Evolutionary conservation across 192 early-diverging fungal genomes (phyloP), one percentile per base, ranked within the genome.

Genomic region (Allomyces arbusculus): DNA sequence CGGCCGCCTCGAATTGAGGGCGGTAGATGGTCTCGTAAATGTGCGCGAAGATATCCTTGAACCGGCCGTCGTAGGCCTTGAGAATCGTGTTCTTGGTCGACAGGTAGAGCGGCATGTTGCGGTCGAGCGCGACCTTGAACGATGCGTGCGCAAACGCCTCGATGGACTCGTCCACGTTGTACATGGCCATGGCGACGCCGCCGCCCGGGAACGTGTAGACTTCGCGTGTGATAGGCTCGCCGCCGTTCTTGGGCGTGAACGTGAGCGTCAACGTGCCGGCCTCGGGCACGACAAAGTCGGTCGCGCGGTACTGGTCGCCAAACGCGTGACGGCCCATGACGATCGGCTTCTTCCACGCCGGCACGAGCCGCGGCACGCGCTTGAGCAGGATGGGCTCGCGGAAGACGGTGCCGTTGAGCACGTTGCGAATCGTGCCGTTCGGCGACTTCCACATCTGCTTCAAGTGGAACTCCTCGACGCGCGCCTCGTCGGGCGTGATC

Each of bases 381-480:
- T 88, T 86, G 69, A 95, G 79, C 63, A 98, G 75, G 71, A 98
- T 95, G 19, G 95, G 95, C 74, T 95, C 95, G 73, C 95, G 87
- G 87, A 98, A 98, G 7, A 98, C 91, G 24, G 95, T 98, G 62
- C 95, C 95, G 65, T 89, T 91, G 45, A 98, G 79, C 65, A 91
- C 92, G 77, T 98, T 98, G 63, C 95, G 82, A 69, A 98, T 91
- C 61, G 93, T 95, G 61, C 87, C 95, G 75, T 97, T 97, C 66
- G 95, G 95, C 58, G 88, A 90, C 81, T 88, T 94, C 93, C 93
- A 97, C 89, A 94, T 97, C 77, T 92, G 74, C 86, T 97, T 95
- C 66, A 97, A 76, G 40, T 87, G 86, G 79, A 95, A 97, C 77
- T 95, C 92, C 70, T 90, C 77, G 63, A 97, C 92, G 70, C 95